Percentiles rank a stretch among this genome's conserved stretches.
phyloP scores from a whole-genome alignment of 2,329 filamentous ascomycete genomes.

The Tricladium varicosporioides region DNA sequence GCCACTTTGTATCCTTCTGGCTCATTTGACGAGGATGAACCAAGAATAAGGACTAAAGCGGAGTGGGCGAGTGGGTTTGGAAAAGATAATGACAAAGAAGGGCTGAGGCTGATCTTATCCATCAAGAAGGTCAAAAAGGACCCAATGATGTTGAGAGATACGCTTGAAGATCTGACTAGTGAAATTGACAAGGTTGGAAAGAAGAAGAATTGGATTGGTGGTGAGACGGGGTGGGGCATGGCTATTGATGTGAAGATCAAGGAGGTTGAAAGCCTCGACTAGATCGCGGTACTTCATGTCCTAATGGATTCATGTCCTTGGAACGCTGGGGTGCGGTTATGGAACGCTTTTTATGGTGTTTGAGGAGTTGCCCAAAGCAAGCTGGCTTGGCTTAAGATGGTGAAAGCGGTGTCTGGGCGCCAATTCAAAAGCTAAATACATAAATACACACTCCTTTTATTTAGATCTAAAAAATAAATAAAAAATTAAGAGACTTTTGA shows the following conservation, averaged over 20 bases:
- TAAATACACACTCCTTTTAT: too few relatives aligned
- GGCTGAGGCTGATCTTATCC: constrained; percentile 43
- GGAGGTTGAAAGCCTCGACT: too few relatives aligned
- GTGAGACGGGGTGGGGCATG: constrained; percentile 38
- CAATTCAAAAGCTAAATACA: too few relatives aligned
- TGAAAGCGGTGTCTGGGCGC: too few relatives aligned
- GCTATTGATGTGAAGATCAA: constrained; percentile 21
- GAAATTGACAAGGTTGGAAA: constrained; percentile 56
- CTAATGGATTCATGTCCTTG: too few relatives aligned
- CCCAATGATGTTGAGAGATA: constrained; percentile 40
- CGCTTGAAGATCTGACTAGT: constrained; percentile 39
- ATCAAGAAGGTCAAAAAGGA: constrained; percentile 40
- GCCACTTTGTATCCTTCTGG: constrained; percentile 62
- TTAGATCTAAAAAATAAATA: too few relatives aligned
- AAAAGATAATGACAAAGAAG: constrained; percentile 39
- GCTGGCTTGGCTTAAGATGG: too few relatives aligned
- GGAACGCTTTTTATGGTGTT: too few relatives aligned
- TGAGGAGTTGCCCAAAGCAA: too few relatives aligned
- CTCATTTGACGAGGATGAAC: constrained; percentile 38
- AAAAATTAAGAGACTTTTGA: too few relatives aligned
- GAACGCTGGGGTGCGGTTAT: too few relatives aligned
- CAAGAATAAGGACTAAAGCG: constrained; percentile 40
- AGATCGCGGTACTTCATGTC: too few relatives aligned
- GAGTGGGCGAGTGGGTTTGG: constrained; percentile 42
- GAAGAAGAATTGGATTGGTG: constrained; percentile 52